These are phyloP conservation scores for Polygonum maritimum DNA, from an alignment of 148 eudicot species.

Conservation along the genomic window DNA sequence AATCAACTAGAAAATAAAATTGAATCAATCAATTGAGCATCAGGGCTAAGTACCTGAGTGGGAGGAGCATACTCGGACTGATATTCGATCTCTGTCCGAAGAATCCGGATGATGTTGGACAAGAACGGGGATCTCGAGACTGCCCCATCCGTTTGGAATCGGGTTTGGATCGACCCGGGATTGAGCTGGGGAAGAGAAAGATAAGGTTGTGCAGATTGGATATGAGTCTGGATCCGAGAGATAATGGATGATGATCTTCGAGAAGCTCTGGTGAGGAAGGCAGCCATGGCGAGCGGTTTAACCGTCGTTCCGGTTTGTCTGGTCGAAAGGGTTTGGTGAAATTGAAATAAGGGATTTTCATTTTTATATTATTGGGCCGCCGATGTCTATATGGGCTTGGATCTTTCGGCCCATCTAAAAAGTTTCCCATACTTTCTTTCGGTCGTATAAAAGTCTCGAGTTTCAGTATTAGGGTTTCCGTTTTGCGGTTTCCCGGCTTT, in stretches of 20 bases:
- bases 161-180: conserved; percentile 11
- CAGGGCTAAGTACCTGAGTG: conserved; percentile 13
- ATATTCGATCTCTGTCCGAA: conserved; percentile 32
- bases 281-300: conserved; percentile 22
- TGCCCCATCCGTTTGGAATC: conserved; percentile 14
- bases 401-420: background rate
- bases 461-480: background rate
- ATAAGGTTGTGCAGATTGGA: background rate
- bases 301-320: background rate
- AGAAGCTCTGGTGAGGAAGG: conserved; percentile 18
- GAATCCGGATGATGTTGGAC: conserved; percentile 32
- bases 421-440: background rate
- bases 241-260: conserved; percentile 14
- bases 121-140: conserved; percentile 27
- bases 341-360: background rate
- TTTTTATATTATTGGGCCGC: background rate
- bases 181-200: background rate
- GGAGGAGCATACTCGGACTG: conserved; percentile 36
- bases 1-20: background rate
- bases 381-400: background rate
- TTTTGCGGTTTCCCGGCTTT: background rate
- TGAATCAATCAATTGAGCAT: background rate
- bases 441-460: background rate
- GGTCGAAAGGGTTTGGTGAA: background rate
- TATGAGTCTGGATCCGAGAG: background rate